phyloP scores from a whole-genome alignment of 2,329 filamentous ascomycete genomes.

The Ceratocystis lukuohia region DNA sequence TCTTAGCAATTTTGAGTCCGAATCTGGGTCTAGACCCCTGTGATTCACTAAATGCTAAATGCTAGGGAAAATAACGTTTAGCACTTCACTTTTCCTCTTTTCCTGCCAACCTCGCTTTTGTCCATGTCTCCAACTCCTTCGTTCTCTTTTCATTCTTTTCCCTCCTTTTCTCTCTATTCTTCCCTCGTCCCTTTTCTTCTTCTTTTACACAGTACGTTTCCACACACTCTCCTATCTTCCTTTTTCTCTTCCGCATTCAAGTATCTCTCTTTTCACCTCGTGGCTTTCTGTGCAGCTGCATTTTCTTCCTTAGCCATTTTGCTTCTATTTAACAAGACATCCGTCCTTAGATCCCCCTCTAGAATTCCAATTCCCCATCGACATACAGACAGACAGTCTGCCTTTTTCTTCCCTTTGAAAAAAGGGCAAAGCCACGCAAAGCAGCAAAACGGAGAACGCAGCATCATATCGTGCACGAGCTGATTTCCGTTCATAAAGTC shows the following conservation, averaged over 20 bases:
- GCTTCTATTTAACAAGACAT: neutral
- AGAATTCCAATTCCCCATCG: neutral
- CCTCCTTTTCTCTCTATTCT: neutral
- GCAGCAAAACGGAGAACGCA: neutral
- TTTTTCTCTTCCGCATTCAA: neutral
- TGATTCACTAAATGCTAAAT: neutral
- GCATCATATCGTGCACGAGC: neutral
- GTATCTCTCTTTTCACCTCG: neutral
- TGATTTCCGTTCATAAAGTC: neutral
- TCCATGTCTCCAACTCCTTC: conserved; percentile 2
- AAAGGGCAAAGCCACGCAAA: neutral
- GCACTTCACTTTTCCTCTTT: neutral
- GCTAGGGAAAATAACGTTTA: neutral
- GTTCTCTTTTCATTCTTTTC: neutral
- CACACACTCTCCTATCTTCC: neutral
- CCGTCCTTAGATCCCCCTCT: neutral
- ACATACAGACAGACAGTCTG: neutral
- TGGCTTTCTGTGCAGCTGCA: neutral
- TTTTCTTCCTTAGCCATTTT: neutral
- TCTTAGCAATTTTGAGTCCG: too few species aligned
- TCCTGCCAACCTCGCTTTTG: neutral
- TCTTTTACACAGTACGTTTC: neutral
- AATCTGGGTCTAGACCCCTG: too few species aligned
- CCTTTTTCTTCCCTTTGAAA: neutral
- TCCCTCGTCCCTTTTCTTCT: neutral